These are phyloP conservation scores for Moricandia moricandioides DNA, from an alignment of 345 rosid genomes.

Conservation along the genomic window DNA sequence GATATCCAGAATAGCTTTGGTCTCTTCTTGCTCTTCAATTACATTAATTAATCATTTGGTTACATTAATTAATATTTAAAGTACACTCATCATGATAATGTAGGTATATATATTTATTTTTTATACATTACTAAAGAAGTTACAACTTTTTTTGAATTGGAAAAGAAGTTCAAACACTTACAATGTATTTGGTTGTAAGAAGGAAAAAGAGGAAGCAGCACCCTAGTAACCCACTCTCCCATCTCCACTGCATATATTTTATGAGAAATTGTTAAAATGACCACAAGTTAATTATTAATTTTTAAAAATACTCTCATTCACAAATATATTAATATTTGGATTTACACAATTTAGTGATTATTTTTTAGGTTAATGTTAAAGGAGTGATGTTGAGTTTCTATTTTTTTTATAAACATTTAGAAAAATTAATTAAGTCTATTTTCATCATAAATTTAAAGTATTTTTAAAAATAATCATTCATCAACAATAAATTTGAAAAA, in stretches of 20 bases:
- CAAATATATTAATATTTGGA: too few species aligned
- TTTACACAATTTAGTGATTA: too few species aligned
- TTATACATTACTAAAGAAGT: not conserved
- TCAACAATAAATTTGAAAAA: too few species aligned
- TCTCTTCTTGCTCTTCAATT: slow-evolving; percentile 65
- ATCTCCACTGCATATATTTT: slow-evolving; percentile 76
- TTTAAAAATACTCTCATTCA: too few species aligned
- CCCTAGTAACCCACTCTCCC: slow-evolving; percentile 86
- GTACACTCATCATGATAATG: not conserved
- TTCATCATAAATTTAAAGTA: too few species aligned
- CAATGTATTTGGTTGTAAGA: slow-evolving; percentile 59
- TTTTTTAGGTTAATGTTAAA: too few species aligned
- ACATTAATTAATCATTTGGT: not conserved
- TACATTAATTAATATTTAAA: not conserved
- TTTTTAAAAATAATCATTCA: too few species aligned
- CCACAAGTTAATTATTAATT: too few species aligned
- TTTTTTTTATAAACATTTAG: too few species aligned
- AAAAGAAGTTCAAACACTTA: slow-evolving; percentile 40
- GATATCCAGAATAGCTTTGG: slow-evolving; percentile 85
- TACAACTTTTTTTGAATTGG: not conserved
- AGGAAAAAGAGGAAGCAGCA: slow-evolving; percentile 77
- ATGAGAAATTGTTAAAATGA: too few species aligned
- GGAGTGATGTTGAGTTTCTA: too few species aligned
- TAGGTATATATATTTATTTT: not conserved
- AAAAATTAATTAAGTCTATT: too few species aligned